Conservation (phyloP, 2,329 filamentous ascomycete genomes). For the Penicillium sp. region DNA sequence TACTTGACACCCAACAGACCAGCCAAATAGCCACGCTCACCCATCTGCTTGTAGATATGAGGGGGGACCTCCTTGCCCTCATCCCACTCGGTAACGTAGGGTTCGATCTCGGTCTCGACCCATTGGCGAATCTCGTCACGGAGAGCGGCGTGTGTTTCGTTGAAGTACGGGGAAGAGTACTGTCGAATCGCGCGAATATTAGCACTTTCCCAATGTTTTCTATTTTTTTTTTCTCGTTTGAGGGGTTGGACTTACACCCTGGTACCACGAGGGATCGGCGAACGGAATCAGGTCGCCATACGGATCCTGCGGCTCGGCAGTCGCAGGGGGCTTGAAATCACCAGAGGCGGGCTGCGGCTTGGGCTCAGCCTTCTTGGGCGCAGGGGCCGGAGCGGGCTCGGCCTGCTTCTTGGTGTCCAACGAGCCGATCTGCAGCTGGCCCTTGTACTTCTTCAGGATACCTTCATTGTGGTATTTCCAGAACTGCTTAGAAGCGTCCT, state of each 20-base stretch:
- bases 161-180: constrained; percentile 97
- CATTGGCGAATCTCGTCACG: constrained; percentile 88
- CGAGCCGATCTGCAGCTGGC: constrained; percentile 63
- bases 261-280: constrained; percentile 91
- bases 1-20: constrained; percentile 80
- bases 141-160: constrained; percentile 87
- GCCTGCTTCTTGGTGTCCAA: constrained; percentile 77
- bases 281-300: constrained; percentile 88
- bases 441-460: constrained; percentile 62
- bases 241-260: constrained; percentile 64
- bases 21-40: constrained; percentile 84
- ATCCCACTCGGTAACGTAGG: constrained; percentile 93
- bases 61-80: constrained; percentile 88
- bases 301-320: constrained; percentile 73
- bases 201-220: neutral
- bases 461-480: constrained; percentile 64
- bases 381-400: constrained; percentile 38
- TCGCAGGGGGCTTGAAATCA: constrained; percentile 49
- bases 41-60: constrained; percentile 92
- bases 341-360: constrained; percentile 53
- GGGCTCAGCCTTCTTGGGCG: constrained; percentile 50
- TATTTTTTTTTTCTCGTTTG: neutral
- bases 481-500: constrained; percentile 68
- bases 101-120: constrained; percentile 86
- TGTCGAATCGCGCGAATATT: constrained; percentile 36